Conservation (phyloP, 805 yeast genomes). For the Peterozyma toletana region DNA sequence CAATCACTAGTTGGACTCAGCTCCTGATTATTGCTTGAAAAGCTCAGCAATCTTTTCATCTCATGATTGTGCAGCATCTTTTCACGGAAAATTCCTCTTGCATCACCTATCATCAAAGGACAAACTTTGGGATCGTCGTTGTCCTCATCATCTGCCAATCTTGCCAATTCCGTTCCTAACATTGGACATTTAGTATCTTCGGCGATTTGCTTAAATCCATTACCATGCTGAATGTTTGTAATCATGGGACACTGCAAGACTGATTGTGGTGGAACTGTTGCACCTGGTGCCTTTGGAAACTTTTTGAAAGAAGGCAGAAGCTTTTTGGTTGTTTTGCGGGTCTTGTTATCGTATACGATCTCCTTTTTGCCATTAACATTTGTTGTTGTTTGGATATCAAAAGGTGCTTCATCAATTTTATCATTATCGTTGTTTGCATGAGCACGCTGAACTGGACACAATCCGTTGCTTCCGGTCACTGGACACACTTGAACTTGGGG, state of each 20-base stretch:
- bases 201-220: conserved; percentile 6
- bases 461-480: conserved; percentile 3
- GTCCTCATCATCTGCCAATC: conserved; percentile 8
- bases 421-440: background rate
- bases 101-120: conserved; percentile 40
- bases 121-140: conserved; percentile 30
- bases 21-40: conserved; percentile 1
- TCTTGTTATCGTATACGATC: too few relatives aligned
- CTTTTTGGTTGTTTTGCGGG: background rate
- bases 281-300: background rate
- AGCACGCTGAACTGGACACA: conserved; percentile 3
- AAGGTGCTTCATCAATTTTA: too few relatives aligned
- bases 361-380: too few relatives aligned
- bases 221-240: background rate
- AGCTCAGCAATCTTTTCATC: conserved; percentile 7
- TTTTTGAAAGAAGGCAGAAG: conserved; percentile 4
- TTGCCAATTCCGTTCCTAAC: conserved; percentile 5
- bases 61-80: conserved; percentile 11
- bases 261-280: background rate
- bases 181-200: conserved; percentile 6
- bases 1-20: conserved; percentile 2
- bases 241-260: conserved; percentile 8
- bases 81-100: conserved; percentile 27
- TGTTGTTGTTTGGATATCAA: too few relatives aligned
- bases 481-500: background rate